phyloP scores from a whole-genome alignment of 106 monocot species.

The Amphibolis antarctica region DNA sequence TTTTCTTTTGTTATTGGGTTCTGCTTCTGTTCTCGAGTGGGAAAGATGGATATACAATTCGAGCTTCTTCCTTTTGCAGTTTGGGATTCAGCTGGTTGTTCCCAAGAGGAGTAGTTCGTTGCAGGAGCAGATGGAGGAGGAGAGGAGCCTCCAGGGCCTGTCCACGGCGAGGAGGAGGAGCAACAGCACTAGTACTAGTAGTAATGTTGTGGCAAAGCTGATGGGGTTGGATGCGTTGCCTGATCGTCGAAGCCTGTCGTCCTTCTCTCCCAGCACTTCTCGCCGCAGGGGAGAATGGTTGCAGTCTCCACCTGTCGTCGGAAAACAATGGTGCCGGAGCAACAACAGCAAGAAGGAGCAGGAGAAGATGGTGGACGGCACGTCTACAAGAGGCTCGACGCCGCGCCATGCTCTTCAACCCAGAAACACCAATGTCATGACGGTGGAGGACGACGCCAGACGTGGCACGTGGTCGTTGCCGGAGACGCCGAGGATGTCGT shows the following conservation, averaged over 20 bases:
- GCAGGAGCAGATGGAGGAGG: conserved; percentile 2
- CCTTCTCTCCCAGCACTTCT: background rate
- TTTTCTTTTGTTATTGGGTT: background rate
- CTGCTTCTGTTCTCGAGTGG: no score
- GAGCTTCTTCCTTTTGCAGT: background rate
- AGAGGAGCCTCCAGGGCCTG: background rate
- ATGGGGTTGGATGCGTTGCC: conserved; percentile 22
- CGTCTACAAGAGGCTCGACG: background rate
- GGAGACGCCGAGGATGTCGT: conserved; percentile 20
- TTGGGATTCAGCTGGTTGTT: conserved; percentile 5
- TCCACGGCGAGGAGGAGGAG: background rate
- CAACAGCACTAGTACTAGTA: background rate
- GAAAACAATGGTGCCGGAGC: background rate
- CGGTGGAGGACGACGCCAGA: conserved; percentile 2
- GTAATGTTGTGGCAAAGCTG: conserved; percentile 19
- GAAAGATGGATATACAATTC: no score
- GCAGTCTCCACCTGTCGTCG: background rate
- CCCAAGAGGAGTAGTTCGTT: background rate
- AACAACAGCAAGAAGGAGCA: background rate
- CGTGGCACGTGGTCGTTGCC: conserved; percentile 20
- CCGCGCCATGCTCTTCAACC: conserved; percentile 10
- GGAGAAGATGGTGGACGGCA: background rate
- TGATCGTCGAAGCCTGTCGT: background rate
- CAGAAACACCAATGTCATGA: conserved; percentile 3
- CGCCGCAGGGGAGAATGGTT: background rate